Base-by-base conservation (phyloP, 257 asterid species). In the Coffea canephora region DNA sequence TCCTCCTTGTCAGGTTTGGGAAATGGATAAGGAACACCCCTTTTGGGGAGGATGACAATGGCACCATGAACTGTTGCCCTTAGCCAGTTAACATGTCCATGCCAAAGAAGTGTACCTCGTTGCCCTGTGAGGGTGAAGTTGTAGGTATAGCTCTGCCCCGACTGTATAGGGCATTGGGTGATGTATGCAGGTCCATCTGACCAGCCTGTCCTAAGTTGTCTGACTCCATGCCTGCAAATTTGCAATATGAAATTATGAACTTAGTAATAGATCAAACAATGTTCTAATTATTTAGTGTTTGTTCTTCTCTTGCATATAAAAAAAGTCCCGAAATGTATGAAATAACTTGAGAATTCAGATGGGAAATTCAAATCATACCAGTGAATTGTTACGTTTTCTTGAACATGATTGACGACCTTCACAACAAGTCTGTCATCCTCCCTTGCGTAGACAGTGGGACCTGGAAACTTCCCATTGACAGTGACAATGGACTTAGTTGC, bases 61-160 rank as follows among this genome's bases (percentile, higher is more conserved):
- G 94, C 94, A 21, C 97, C 97, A 74, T 93, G 92, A 41, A 90
- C 94, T 3, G 95, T 91, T 19, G 96, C 96, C 73, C 97, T 84
- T 75, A 86, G 88, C 92, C 94, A 90, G 75, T 87, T 91, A 71
- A 92, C 82, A 84, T 92, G 97, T 45, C 90, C 91, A 76, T 92
- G 96, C 89, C 90, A 92, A 8, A 89, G 75, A 50, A 92, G 96
- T 45, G 94, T 92, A 8, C 96, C 97, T 73, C 96, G 85, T 80
- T 92, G 96, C 25, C 94, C 93, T 0, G 84, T 87, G 48, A 92
- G 85, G 69, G 92, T 91, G 62, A 92, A 91, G 67, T 89, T 91
- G 87, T 92, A 91, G 65, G 76, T 25, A 70, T 83, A 92, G 74
- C 88, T 92, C 78, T 92, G 89, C 54, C 94, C 93, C 3, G 91